Conservation (phyloP, 1,284 basidiomycete species). For the Irpex lacteus region DNA sequence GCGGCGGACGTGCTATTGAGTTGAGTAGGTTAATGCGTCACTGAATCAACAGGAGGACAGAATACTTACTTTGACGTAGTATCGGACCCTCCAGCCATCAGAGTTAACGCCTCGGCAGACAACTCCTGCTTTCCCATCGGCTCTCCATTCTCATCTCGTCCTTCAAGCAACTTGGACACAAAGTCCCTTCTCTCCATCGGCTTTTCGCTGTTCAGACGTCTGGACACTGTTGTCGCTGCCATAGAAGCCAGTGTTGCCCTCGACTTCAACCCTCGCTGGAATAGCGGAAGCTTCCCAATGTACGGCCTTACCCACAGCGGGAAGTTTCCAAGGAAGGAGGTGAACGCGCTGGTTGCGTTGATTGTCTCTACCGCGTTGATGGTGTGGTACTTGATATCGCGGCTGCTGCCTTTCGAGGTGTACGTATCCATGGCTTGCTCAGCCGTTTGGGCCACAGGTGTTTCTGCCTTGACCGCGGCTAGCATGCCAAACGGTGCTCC, state of each 20-base stretch:
- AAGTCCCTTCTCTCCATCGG: slow-evolving; percentile 3
- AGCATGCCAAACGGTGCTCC: slow-evolving; percentile 84
- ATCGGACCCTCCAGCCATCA: not conserved
- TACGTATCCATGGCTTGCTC: not conserved
- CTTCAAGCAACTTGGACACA: not conserved
- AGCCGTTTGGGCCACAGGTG: not conserved
- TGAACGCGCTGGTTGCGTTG: not conserved
- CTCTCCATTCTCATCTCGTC: slow-evolving; percentile 2
- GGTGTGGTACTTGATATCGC: not conserved
- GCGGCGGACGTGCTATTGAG: slow-evolving; percentile 4
- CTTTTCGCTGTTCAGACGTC: slow-evolving; percentile 1
- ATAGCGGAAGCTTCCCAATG: not conserved
- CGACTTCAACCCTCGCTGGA: not conserved
- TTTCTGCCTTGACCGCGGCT: not conserved
- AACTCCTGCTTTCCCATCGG: slow-evolving; percentile 4
- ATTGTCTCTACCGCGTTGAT: not conserved
- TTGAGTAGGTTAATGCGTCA: not conserved
- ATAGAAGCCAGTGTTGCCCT: not conserved
- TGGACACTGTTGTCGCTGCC: slow-evolving; percentile 7
- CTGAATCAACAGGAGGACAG: not conserved
- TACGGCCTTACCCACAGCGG: not conserved
- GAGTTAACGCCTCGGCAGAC: not conserved
- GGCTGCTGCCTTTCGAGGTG: not conserved
- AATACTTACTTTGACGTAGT: not conserved
- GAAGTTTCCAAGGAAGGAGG: not conserved